These are phyloP conservation scores for Colletotrichum sp. DNA, from an alignment of 2,329 filamentous ascomycete genomes.

Conservation along the genomic window DNA sequence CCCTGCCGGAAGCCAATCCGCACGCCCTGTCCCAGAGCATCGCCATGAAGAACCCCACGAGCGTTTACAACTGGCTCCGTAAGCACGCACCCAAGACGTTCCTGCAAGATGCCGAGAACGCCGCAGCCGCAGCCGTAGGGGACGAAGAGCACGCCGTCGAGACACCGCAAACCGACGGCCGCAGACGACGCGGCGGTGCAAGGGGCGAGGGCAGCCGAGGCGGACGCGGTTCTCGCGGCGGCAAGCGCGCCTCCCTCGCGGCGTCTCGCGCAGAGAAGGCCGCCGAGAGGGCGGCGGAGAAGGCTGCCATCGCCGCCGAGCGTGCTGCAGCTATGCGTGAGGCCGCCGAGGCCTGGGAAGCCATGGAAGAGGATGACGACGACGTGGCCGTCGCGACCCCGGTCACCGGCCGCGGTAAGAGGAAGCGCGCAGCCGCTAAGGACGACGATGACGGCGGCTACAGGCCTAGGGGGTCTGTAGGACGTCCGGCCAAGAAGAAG, in stretches of 20 bases:
- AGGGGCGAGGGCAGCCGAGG: slow-evolving; percentile 14
- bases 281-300: slow-evolving; percentile 43
- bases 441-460: slow-evolving; percentile 64
- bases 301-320: slow-evolving; percentile 28
- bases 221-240: slow-evolving; percentile 23
- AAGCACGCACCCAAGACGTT: slow-evolving; percentile 86
- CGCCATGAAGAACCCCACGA: slow-evolving; percentile 75
- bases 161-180: slow-evolving; percentile 24
- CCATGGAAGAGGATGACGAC: slow-evolving; percentile 7
- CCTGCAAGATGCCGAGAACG: slow-evolving; percentile 73
- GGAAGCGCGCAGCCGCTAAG: slow-evolving; percentile 46
- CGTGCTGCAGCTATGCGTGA: slow-evolving; percentile 31
- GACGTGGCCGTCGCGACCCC: slow-evolving; percentile 31
- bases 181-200: slow-evolving; percentile 25
- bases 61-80: slow-evolving; percentile 94
- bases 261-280: slow-evolving; percentile 33
- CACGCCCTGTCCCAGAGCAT: slow-evolving; percentile 41
- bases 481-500: slow-evolving; percentile 61
- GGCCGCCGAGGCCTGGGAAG: slow-evolving; percentile 27
- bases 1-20: slow-evolving; percentile 34
- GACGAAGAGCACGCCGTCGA: slow-evolving; percentile 44
- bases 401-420: slow-evolving; percentile 41
- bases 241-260: slow-evolving; percentile 37
- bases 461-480: slow-evolving; percentile 59
- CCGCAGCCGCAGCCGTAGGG: slow-evolving; percentile 34